Percentiles rank a stretch among this genome's conserved stretches.
Evolutionary conservation across 1,284 basidiomycete genomes (phyloP).

Genomic region (Cerrena zonata): DNA sequence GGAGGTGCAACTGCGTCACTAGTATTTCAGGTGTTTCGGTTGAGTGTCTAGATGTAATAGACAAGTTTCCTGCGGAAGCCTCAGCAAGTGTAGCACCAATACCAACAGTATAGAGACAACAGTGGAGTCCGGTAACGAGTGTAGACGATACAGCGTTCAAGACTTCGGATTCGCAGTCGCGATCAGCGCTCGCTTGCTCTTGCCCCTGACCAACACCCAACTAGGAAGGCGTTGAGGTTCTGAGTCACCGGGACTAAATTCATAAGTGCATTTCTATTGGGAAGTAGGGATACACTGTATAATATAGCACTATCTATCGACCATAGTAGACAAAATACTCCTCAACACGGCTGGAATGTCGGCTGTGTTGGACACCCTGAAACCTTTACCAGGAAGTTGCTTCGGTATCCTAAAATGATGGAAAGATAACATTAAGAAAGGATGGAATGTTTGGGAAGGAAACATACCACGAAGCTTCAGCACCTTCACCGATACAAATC

Average conservation of each 20-base stretch:
- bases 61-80: too few species aligned
- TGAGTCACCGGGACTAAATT: too few species aligned
- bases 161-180: not conserved
- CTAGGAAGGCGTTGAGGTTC: too few species aligned
- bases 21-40: not conserved
- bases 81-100: too few species aligned
- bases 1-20: not conserved
- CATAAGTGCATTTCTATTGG: too few species aligned
- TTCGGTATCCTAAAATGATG: conserved; percentile 46
- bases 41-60: too few species aligned
- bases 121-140: too few species aligned
- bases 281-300: too few species aligned
- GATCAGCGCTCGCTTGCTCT: not conserved
- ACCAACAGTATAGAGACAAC: too few species aligned
- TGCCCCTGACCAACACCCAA: not conserved
- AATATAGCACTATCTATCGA: conserved; percentile 22
- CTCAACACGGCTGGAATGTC: conserved; percentile 37
- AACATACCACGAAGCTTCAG: conserved; percentile 52
- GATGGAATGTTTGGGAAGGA: not conserved
- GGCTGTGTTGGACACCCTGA: conserved; percentile 33
- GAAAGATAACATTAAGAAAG: not conserved
- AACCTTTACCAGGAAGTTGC: conserved; percentile 37
- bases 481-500: conserved; percentile 66
- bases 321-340: conserved; percentile 35
- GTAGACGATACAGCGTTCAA: too few species aligned